Evolutionary conservation across 148 eudicot genomes (phyloP).

Genomic region (Silene latifolia): DNA sequence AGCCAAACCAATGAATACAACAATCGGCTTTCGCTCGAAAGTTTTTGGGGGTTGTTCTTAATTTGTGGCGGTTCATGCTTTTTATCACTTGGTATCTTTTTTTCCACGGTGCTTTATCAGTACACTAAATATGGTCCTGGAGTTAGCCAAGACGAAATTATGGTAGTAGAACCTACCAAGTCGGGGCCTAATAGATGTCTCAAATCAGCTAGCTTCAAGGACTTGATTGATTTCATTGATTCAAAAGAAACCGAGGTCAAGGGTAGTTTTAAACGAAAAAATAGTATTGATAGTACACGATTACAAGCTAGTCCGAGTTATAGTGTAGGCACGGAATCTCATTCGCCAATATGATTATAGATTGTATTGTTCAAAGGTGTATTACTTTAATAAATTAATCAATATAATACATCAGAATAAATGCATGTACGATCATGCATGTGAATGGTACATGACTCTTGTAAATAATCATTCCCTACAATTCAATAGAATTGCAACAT

Average conservation of each 20-base stretch:
- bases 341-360: no score
- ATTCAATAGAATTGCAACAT: no score
- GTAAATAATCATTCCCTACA: no score
- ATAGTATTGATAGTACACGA: no score
- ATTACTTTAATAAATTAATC: no score
- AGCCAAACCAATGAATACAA: constrained; percentile 31
- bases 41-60: constrained; percentile 92
- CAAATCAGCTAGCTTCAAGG: constrained; percentile 48
- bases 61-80: constrained; percentile 65
- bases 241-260: constrained; percentile 60
- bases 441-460: no score
- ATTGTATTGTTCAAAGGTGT: no score
- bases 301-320: no score
- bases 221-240: constrained; percentile 51
- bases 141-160: constrained; percentile 33
- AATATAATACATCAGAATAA: no score
- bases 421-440: no score
- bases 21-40: constrained; percentile 51
- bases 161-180: constrained; percentile 28
- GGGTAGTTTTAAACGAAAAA: constrained; percentile 10
- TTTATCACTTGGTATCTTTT: constrained; percentile 46
- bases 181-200: constrained; percentile 27
- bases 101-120: constrained; percentile 49
- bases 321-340: no score
- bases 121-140: constrained; percentile 47